Conservation (phyloP, 2,329 filamentous ascomycete genomes). For the Penicillium sp. region DNA sequence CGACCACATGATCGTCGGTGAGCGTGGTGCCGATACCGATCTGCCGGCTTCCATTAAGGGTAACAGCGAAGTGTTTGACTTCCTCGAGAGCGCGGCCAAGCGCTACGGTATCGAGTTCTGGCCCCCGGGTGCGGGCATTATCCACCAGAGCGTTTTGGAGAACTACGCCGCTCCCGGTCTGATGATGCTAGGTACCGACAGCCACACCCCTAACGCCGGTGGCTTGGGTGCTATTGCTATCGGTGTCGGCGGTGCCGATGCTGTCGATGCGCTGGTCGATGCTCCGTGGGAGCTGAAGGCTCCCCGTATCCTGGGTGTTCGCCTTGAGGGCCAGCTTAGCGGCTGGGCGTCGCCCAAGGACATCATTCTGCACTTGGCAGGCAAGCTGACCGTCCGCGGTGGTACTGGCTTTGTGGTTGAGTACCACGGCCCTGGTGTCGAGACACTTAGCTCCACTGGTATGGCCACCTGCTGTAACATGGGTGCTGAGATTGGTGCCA, state of each 20-base stretch:
- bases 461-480: slow-evolving; percentile 77
- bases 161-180: slow-evolving; percentile 95
- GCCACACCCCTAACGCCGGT: slow-evolving; percentile 94
- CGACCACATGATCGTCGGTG: slow-evolving; percentile 96
- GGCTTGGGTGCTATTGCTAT: slow-evolving; percentile 93
- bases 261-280: slow-evolving; percentile 96
- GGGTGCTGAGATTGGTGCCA: slow-evolving; percentile 63
- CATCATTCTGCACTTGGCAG: slow-evolving; percentile 95
- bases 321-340: slow-evolving; percentile 79
- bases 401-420: slow-evolving; percentile 77
- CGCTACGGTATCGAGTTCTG: slow-evolving; percentile 94
- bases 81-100: slow-evolving; percentile 84
- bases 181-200: slow-evolving; percentile 99
- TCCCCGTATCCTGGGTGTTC: slow-evolving; percentile 93
- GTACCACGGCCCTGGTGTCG: slow-evolving; percentile 61
- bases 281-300: slow-evolving; percentile 98
- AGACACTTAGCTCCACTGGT: slow-evolving; percentile 72
- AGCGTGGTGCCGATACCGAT: slow-evolving; percentile 82
- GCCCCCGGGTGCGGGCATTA: slow-evolving; percentile 89
- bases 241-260: slow-evolving; percentile 96
- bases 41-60: slow-evolving; percentile 77
- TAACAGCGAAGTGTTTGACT: slow-evolving; percentile 97
- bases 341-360: slow-evolving; percentile 96
- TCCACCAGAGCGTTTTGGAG: slow-evolving; percentile 95
- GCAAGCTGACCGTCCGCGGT: slow-evolving; percentile 95